Evolutionary conservation across 768 basidiomycete species (phyloP).

Genomic region (Lentinula sp.): DNA sequence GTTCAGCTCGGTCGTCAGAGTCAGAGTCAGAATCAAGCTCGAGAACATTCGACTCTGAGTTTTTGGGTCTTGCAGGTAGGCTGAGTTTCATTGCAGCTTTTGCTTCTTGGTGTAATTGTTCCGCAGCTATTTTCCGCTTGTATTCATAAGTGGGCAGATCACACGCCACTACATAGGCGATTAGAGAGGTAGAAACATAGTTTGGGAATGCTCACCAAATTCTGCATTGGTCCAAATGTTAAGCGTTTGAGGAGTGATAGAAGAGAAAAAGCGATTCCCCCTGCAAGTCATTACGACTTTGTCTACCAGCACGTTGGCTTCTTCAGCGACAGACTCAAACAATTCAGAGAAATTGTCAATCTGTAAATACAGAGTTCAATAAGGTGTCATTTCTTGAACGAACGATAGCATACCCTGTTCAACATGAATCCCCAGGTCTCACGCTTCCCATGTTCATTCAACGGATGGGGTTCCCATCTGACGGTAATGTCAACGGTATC

Average conservation of each 20-base stretch:
- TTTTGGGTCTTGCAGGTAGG: conserved; percentile 3
- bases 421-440: conserved; percentile 48
- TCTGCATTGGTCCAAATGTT: conserved; percentile 64
- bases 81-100: conserved; percentile 1
- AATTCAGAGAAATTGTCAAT: conserved; percentile 57
- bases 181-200: neutral
- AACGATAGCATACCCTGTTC: conserved; percentile 41
- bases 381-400: neutral
- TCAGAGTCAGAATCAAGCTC: conserved; percentile 8
- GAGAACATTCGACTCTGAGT: conserved; percentile 5
- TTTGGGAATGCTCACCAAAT: conserved; percentile 40
- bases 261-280: conserved; percentile 60
- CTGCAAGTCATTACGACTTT: conserved; percentile 58
- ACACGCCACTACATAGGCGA: conserved; percentile 48
- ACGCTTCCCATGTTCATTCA: conserved; percentile 30
- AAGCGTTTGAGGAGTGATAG: conserved; percentile 60
- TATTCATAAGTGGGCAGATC: conserved; percentile 60
- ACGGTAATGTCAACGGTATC: conserved; percentile 49
- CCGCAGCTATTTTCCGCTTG: conserved; percentile 30
- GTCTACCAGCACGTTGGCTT: conserved; percentile 41
- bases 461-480: conserved; percentile 63
- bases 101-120: conserved; percentile 12
- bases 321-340: conserved; percentile 62
- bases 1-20: conserved; percentile 12
- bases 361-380: conserved; percentile 26